Evolutionary conservation across 2,329 filamentous ascomycete species (phyloP).

Genomic region (Proliferodiscus dingleyae): DNA sequence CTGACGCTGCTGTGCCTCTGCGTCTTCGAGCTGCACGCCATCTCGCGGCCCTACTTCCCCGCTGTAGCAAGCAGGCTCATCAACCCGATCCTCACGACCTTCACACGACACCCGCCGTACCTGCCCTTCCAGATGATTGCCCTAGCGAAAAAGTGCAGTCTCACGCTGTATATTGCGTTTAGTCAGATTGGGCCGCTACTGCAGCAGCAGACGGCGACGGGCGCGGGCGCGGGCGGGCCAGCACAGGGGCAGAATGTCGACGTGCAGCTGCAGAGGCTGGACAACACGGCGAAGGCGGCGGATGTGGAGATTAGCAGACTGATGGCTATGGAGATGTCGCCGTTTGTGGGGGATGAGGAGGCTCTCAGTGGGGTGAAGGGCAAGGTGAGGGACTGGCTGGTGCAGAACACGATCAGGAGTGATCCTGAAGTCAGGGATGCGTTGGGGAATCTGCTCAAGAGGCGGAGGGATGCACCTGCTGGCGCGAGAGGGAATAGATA

Average conservation of each 20-base stretch:
- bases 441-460: slow-evolving; percentile 62
- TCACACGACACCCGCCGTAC: slow-evolving; percentile 52
- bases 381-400: slow-evolving; percentile 79
- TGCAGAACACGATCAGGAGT: slow-evolving; percentile 76
- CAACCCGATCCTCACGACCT: slow-evolving; percentile 39
- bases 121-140: slow-evolving; percentile 81
- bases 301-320: slow-evolving; percentile 67
- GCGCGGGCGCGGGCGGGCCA: slow-evolving; percentile 42
- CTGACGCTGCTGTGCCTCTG: slow-evolving; percentile 49
- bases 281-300: slow-evolving; percentile 51
- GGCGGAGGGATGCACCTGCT: slow-evolving; percentile 57
- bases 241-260: slow-evolving; percentile 50
- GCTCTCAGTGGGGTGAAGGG: slow-evolving; percentile 59
- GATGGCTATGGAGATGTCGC: slow-evolving; percentile 73
- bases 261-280: slow-evolving; percentile 65
- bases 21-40: slow-evolving; percentile 51
- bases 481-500: slow-evolving; percentile 44
- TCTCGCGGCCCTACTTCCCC: slow-evolving; percentile 51
- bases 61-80: slow-evolving; percentile 37
- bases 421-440: slow-evolving; percentile 81
- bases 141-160: slow-evolving; percentile 67
- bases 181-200: slow-evolving; percentile 73
- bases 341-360: slow-evolving; percentile 69
- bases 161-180: slow-evolving; percentile 80
- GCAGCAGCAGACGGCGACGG: slow-evolving; percentile 26